phyloP scores from a whole-genome alignment of 1,284 basidiomycete species.

The Ganoderma resinaceum region DNA sequence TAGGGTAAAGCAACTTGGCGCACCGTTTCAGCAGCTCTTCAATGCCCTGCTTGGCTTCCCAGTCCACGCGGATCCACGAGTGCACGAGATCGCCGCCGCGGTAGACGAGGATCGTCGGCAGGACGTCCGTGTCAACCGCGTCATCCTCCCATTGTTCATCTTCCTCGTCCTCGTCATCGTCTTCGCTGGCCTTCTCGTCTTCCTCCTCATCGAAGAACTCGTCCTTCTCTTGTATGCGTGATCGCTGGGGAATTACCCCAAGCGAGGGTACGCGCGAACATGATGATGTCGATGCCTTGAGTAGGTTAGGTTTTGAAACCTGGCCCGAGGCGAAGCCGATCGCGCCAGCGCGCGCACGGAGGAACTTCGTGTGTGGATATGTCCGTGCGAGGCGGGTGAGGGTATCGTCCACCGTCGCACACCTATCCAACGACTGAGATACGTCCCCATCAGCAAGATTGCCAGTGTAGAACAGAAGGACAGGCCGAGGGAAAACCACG shows the following conservation, averaged over 20 bases:
- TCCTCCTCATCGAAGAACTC: conserved; percentile 51
- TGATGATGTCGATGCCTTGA: conserved; percentile 18
- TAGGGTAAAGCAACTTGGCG: conserved; percentile 22
- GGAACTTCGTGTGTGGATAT: conserved; percentile 80
- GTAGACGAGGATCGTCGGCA: conserved; percentile 86
- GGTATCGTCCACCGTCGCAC: conserved; percentile 72
- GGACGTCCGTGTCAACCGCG: conserved; percentile 78
- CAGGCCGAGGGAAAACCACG: not conserved
- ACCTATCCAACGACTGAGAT: conserved; percentile 73
- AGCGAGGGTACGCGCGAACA: not conserved
- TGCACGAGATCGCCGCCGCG: conserved; percentile 82
- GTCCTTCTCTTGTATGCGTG: conserved; percentile 22
- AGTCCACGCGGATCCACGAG: conserved; percentile 87
- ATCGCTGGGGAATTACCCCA: conserved; percentile 23
- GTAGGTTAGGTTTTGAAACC: conserved; percentile 17
- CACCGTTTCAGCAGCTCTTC: conserved; percentile 73
- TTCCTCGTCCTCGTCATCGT: conserved; percentile 43
- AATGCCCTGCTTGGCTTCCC: conserved; percentile 75
- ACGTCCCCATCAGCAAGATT: conserved; percentile 1
- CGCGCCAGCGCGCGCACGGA: conserved; percentile 75
- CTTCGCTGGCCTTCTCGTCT: conserved; percentile 43
- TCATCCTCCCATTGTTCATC: conserved; percentile 54
- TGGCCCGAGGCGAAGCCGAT: conserved; percentile 71
- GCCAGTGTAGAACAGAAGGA: not conserved
- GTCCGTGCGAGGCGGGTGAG: conserved; percentile 72